These are phyloP conservation scores for Rhexocercosporidium sp. DNA, from an alignment of 2,329 filamentous ascomycete species.

Conservation along the genomic window DNA sequence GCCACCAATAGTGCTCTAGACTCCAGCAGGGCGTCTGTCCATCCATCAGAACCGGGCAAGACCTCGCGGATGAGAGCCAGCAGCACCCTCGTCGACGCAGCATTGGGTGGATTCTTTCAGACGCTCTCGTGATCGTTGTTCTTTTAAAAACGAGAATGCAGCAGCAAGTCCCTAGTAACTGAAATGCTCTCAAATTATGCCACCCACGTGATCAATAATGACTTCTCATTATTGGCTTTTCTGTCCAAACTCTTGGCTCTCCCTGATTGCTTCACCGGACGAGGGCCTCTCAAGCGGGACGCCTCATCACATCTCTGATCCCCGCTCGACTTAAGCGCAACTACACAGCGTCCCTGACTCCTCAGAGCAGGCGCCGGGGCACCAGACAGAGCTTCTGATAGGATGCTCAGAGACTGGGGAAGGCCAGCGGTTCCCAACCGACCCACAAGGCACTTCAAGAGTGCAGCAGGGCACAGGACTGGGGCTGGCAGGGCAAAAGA, in stretches of 20 bases:
- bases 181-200: no score
- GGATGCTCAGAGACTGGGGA: not conserved
- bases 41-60: no score
- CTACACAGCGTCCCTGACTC: not conserved
- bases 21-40: no score
- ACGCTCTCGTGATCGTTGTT: no score
- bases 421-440: slow-evolving; percentile 7
- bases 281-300: not conserved
- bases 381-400: not conserved
- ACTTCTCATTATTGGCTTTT: no score
- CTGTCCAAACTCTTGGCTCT: not conserved
- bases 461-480: not conserved
- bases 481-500: slow-evolving; percentile 7
- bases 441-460: not conserved
- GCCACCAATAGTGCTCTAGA: no score
- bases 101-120: no score
- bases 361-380: not conserved
- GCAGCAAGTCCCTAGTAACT: no score
- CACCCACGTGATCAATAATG: no score
- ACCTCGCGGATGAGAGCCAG: no score
- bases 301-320: not conserved
- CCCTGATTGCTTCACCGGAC: slow-evolving; percentile 1
- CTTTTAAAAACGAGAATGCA: no score
- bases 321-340: not conserved
- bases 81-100: no score